Evolutionary conservation across 768 basidiomycete species (phyloP).

Genomic region (Lentinula sp.): DNA sequence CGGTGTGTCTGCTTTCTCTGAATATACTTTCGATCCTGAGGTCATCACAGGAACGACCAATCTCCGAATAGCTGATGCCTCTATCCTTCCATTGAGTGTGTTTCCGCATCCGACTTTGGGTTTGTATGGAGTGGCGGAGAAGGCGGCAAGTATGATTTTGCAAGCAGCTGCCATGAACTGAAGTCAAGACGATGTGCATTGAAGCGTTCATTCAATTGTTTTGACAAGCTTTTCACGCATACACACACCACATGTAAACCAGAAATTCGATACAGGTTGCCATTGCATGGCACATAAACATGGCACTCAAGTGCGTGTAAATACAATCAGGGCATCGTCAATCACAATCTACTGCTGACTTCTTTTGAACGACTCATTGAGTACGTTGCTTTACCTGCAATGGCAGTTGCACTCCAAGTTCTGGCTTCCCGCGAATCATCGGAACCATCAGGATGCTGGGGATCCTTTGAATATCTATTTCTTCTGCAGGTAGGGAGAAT

Average conservation of each 20-base stretch:
- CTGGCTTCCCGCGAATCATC: constrained; percentile 3
- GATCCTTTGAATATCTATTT: not conserved
- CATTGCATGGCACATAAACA: too few relatives aligned
- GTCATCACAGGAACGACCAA: constrained; percentile 9
- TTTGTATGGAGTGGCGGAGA: constrained; percentile 22
- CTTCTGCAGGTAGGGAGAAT: constrained; percentile 22
- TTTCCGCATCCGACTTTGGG: constrained; percentile 19
- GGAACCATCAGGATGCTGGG: not conserved
- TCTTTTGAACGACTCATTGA: not conserved
- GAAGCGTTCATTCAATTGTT: too few relatives aligned
- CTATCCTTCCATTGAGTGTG: constrained; percentile 20
- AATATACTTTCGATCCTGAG: not conserved
- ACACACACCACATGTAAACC: too few relatives aligned
- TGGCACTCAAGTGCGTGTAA: not conserved
- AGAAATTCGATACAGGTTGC: too few relatives aligned
- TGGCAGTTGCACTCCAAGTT: constrained; percentile 5
- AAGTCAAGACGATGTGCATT: not conserved
- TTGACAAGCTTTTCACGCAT: too few relatives aligned
- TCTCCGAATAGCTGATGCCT: constrained; percentile 22
- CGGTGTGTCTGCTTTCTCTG: not conserved
- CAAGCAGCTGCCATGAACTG: not conserved
- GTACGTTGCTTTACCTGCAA: not conserved
- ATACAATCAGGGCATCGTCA: too few relatives aligned
- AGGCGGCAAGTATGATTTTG: constrained; percentile 14
- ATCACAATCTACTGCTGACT: too few relatives aligned